These are phyloP conservation scores for Backusella macrospora DNA, from an alignment of 192 early-diverging fungal species.

Conservation along the genomic window DNA sequence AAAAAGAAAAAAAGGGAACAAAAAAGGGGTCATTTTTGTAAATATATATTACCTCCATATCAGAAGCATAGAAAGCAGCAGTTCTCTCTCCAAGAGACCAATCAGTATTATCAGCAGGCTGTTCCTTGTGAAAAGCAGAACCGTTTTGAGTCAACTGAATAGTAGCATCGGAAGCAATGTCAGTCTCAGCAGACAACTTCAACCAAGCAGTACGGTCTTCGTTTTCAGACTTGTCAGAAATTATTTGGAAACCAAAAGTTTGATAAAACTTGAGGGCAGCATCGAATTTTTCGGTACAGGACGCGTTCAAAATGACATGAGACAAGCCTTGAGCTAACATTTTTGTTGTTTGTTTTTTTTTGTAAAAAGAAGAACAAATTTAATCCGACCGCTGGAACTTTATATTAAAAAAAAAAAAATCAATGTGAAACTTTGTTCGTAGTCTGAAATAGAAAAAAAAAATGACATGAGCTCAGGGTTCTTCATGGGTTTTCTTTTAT, in stretches of 20 bases:
- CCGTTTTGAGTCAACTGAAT: conserved; percentile 11
- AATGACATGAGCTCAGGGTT: background rate
- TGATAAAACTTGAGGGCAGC: conserved; percentile 27
- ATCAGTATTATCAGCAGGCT: conserved; percentile 7
- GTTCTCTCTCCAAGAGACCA: conserved; percentile 22
- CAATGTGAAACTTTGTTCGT: conserved; percentile 2
- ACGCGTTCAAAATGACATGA: conserved; percentile 31
- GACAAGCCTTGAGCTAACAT: conserved; percentile 18
- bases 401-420: conserved; percentile 8
- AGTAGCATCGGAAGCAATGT: background rate
- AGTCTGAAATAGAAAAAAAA: conserved; percentile 3
- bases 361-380: background rate
- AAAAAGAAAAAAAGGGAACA: background rate
- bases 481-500: conserved; percentile 6
- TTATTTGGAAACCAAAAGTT: conserved; percentile 27
- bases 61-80: background rate
- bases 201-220: conserved; percentile 49
- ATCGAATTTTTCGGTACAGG: conserved; percentile 13
- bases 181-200: conserved; percentile 44
- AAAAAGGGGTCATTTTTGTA: conserved; percentile 31
- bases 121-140: background rate
- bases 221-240: conserved; percentile 22
- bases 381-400: background rate
- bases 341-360: background rate
- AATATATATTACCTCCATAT: conserved; percentile 19